Evolutionary conservation across 192 early-diverging fungal genomes (phyloP), one percentile per base, ranked within the genome.

Genomic region (Backusella mclennaniae): DNA sequence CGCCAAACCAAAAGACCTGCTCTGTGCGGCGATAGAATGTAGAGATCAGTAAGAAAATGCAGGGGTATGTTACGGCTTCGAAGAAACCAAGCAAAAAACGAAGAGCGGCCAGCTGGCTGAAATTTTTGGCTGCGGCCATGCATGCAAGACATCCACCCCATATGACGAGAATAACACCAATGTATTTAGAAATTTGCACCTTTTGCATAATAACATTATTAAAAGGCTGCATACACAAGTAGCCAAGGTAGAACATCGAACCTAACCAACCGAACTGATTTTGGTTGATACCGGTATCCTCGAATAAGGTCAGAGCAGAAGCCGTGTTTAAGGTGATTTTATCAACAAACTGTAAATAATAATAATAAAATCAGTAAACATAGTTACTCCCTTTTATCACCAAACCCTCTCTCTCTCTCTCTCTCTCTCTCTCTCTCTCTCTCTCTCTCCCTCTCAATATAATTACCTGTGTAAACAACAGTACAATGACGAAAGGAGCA

Each of bases 21-120:
- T 79, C 77, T 46, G 36, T 31, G 21, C 73, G 73, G 19, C 77
- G 77, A 52, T 69, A 79, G 12, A 79, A 52, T 4, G 70, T 77
- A 29, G 63, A 46, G 35, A 73, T 49, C 21, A 79, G 38, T 33
- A 79, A 52, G 7, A 79, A 66, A 14, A 66, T 46, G n/a, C 72
- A 46, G 7, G 77, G 77, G 9, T 74, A 67, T 4, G 49, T 42
- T 0, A 72, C 72, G 2, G 70, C 77, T 42, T 79, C 77, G 46
- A 79, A 74, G n/a, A 79, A 42, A 69, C 77, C 77, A 41, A 79
- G 67, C 11, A 74, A 67, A 44, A 73, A 79, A 1, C 77, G 77
- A 35, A 73, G 41, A 3, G 44, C 49, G 1, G 53, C 63, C 1
- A 79, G 14, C 19, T 66, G 46, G 12, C 66, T 53, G 26, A 79